These are phyloP conservation scores for Termitomyces sp. DNA, from an alignment of 768 basidiomycete species.

Conservation along the genomic window DNA sequence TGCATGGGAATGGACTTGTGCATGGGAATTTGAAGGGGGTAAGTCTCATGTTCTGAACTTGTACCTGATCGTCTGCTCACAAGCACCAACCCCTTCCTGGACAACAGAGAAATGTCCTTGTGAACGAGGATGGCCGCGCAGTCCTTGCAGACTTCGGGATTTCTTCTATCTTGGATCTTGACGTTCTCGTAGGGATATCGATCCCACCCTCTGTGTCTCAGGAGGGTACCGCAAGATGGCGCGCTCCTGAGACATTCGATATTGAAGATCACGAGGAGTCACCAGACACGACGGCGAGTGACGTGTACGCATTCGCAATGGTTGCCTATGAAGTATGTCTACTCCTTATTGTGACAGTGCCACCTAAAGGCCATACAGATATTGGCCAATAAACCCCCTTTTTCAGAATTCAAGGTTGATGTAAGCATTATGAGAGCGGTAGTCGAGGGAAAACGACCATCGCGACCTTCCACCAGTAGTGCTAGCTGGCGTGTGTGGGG, in stretches of 20 bases:
- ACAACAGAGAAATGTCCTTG: neutral
- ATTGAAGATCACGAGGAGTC: neutral
- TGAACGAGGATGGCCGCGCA: neutral
- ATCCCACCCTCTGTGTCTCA: neutral
- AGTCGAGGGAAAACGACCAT: neutral
- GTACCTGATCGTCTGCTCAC: neutral
- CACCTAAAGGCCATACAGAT: neutral
- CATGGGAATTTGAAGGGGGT: neutral
- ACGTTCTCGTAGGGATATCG: neutral
- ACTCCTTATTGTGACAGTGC: neutral
- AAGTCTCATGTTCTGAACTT: neutral
- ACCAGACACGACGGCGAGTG: neutral
- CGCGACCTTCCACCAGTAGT: neutral
- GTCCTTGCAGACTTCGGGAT: neutral
- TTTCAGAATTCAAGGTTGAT: neutral
- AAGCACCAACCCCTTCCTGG: neutral
- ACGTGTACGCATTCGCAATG: constrained; percentile 1
- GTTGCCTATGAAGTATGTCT: neutral
- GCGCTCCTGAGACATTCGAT: constrained; percentile 1
- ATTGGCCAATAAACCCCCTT: neutral
- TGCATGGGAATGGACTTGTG: neutral
- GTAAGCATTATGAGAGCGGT: neutral
- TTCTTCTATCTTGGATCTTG: neutral
- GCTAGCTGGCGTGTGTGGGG: neutral
- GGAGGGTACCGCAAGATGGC: neutral